Conservation (phyloP, 495 filamentous ascomycete genomes). For the Hypoxylon perforatum region DNA sequence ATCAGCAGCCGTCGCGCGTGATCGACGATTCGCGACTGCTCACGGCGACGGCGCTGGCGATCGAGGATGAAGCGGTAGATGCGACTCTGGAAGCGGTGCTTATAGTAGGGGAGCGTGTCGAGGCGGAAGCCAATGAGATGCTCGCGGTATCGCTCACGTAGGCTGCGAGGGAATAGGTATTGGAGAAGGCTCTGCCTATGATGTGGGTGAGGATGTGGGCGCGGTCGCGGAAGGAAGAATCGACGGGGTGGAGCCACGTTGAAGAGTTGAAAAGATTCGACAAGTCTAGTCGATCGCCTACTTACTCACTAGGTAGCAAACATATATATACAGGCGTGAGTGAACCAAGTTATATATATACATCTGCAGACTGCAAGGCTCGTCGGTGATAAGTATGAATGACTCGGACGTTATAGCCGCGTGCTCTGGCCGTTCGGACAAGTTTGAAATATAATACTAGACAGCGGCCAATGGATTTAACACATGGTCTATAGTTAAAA, state of each 20-base stretch:
- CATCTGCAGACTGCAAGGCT: conserved; percentile 17
- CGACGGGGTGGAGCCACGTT: conserved; percentile 44
- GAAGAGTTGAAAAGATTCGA: conserved; percentile 12
- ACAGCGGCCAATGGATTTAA: conserved; percentile 26
- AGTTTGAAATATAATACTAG: conserved; percentile 9
- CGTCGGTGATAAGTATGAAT: conserved; percentile 17
- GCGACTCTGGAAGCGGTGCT: conserved; percentile 74
- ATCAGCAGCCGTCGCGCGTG: conserved; percentile 58
- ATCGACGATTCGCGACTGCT: conserved; percentile 62
- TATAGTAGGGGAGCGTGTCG: conserved; percentile 77
- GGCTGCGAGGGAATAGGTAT: conserved; percentile 65
- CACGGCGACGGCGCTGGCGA: conserved; percentile 65
- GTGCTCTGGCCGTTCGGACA: conserved; percentile 13
- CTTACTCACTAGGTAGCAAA: conserved; percentile 9
- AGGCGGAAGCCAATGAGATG: conserved; percentile 74
- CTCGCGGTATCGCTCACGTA: conserved; percentile 68
- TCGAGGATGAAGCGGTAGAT: conserved; percentile 78
- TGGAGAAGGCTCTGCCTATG: conserved; percentile 62
- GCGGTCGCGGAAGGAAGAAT: conserved; percentile 29
- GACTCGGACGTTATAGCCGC: conserved; percentile 9
- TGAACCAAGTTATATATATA: neutral
- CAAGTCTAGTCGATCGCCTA: neutral
- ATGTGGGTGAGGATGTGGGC: conserved; percentile 33
- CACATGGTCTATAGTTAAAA: conserved; percentile 24
- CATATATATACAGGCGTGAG: conserved; percentile 8